Conservation (phyloP, 495 filamentous ascomycete genomes). For the Glutinoglossum americanum region DNA sequence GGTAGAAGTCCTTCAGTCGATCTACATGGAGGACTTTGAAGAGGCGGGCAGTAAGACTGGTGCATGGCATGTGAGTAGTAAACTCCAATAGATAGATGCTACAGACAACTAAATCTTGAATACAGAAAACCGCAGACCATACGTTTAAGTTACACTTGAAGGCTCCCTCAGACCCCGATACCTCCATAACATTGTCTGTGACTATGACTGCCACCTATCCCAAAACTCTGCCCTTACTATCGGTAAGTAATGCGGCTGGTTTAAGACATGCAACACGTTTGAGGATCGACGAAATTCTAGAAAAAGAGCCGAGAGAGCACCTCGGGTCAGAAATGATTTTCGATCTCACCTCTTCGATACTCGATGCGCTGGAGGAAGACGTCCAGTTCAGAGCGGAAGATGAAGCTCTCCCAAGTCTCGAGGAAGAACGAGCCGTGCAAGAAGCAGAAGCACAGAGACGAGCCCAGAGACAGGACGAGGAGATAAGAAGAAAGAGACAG, state of each 20-base stretch:
- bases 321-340: constrained; percentile 77
- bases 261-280: constrained; percentile 41
- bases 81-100: not conserved
- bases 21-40: constrained; percentile 80
- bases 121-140: constrained; percentile 29
- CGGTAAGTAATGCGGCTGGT: constrained; percentile 36
- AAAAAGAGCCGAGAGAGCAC: constrained; percentile 45
- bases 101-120: not conserved
- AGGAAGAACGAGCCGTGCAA: constrained; percentile 65
- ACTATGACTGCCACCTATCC: constrained; percentile 83
- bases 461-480: constrained; percentile 24
- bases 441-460: constrained; percentile 32
- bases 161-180: constrained; percentile 44
- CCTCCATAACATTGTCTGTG: constrained; percentile 39
- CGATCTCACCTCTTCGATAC: constrained; percentile 59
- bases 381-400: constrained; percentile 49
- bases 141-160: constrained; percentile 61
- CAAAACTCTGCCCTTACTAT: constrained; percentile 57
- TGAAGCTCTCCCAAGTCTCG: constrained; percentile 59
- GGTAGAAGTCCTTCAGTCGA: constrained; percentile 65
- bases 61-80: constrained; percentile 59
- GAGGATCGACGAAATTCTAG: constrained; percentile 47
- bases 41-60: constrained; percentile 46
- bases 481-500: constrained; percentile 23
- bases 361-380: constrained; percentile 76